Evolutionary conservation across 441 rosid species (phyloP), one percentile per base, ranked within the genome.

Genomic region (Corymbia calophylla): DNA sequence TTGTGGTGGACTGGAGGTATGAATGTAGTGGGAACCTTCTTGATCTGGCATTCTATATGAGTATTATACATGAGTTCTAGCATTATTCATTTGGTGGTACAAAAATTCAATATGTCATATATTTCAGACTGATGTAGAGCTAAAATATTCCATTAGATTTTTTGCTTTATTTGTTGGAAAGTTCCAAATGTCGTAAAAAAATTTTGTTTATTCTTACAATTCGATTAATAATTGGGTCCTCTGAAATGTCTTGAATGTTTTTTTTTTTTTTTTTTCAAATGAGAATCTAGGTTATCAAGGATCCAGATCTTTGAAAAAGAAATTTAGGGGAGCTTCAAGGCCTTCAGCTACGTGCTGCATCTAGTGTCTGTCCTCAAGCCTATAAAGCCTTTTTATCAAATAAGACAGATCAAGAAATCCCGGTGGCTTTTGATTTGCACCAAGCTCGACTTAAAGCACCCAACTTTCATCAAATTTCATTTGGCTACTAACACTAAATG

Each of bases 251-350:
- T 60, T 32, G 44, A 21, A 17, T 87, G 23, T 58, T 35, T 7
- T 25, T 58, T 54, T 86, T 89, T 51, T 12, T 9, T 53, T 56
- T 54, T 88, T 88, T 23, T 35, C n/a, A 39, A 88, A 88, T 89
- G 32, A 91, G 87, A 86, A 80, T 85, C 89, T 90, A 97, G 99
- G 99, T 97, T 82, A 88, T 93, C 87, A 92, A 94, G 91, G 98
- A 96, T 91, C 92, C 89, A 73, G 95, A 92, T 53, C 91, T 97
- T 25, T 87, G 98, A 88, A 98, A 97, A 86, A 95, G 98, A 84
- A 93, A 96, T 93, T 92, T 95, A 87, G 99, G 99, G 51, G 96
- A 94, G 91, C 96, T 97, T 93, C 98, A 97, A 92, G 99, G 98
- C 64, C 92, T 94, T 89, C 91, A 92, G 55, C 91, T 92, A 62